These are phyloP conservation scores for Thraustotheca clavata DNA, from an alignment of 352 stramenopile species.

Conservation along the genomic window DNA sequence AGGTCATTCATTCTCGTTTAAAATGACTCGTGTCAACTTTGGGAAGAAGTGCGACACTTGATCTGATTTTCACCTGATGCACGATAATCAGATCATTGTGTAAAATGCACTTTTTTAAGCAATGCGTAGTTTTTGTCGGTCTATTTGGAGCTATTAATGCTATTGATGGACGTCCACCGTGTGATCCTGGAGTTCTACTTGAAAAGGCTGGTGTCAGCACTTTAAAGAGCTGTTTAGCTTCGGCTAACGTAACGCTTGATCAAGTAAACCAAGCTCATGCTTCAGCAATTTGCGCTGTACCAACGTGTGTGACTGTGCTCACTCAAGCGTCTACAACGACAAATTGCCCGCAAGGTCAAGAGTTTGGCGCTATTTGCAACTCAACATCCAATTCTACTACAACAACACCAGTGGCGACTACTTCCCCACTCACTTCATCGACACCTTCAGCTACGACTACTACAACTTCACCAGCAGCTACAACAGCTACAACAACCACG, in stretches of 20 bases:
- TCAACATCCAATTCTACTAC: not conserved
- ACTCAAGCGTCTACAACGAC: not conserved
- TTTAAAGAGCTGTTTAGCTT: not conserved
- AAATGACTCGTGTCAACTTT: too few relatives aligned
- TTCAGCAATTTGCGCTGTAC: not conserved
- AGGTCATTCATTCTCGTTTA: too few relatives aligned
- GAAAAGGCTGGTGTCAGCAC: slow-evolving; percentile 4
- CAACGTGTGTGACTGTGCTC: slow-evolving; percentile 9
- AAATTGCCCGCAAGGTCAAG: not conserved
- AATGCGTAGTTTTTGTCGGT: too few relatives aligned
- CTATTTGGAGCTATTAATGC: not conserved
- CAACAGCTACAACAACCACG: not conserved
- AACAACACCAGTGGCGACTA: not conserved
- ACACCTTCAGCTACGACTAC: not conserved
- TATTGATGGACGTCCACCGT: slow-evolving; percentile 11
- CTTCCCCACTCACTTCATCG: not conserved
- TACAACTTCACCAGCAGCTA: not conserved
- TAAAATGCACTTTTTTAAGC: too few relatives aligned
- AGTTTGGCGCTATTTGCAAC: not conserved
- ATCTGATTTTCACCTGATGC: too few relatives aligned
- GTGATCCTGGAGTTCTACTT: slow-evolving; percentile 1
- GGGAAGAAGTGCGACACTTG: too few relatives aligned
- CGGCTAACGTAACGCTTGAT: not conserved
- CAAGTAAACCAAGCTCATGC: not conserved
- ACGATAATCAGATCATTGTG: too few relatives aligned